phyloP scores from a whole-genome alignment of 2,329 filamentous ascomycete genomes.

The Stachybotrys echinatus region DNA sequence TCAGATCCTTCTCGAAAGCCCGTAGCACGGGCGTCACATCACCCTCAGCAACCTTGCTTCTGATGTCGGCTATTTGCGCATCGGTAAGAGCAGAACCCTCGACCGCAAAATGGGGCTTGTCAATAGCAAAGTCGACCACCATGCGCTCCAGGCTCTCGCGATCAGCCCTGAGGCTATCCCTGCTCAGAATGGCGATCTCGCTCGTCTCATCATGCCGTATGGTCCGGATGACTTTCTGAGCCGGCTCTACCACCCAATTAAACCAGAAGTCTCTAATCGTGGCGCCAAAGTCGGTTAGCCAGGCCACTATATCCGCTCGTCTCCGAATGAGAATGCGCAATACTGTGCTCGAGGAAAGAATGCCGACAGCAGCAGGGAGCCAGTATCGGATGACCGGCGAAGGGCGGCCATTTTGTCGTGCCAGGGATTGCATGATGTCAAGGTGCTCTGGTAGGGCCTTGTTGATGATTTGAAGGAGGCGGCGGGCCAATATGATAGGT shows the following conservation, averaged over 20 bases:
- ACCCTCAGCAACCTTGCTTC: conserved; percentile 77
- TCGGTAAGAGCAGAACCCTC: conserved; percentile 53
- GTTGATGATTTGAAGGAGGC: conserved; percentile 65
- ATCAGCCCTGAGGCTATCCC: conserved; percentile 84
- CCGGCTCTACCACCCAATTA: conserved; percentile 91
- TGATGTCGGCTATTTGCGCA: conserved; percentile 66
- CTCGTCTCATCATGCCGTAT: conserved; percentile 90
- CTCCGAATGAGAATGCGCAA: conserved; percentile 71
- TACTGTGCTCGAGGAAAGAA: conserved; percentile 84
- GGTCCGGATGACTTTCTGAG: conserved; percentile 77
- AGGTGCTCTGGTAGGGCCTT: conserved; percentile 64
- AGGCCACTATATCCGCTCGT: conserved; percentile 70
- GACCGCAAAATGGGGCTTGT: conserved; percentile 63
- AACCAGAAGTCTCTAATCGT: conserved; percentile 88
- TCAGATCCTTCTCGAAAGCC: conserved; percentile 86
- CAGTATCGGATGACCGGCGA: conserved; percentile 77
- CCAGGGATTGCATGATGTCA: conserved; percentile 47
- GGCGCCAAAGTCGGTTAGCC: conserved; percentile 72
- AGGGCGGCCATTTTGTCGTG: conserved; percentile 67
- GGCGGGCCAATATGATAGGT: conserved; percentile 57
- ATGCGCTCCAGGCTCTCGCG: conserved; percentile 90
- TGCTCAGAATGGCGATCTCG: conserved; percentile 95
- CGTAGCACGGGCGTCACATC: conserved; percentile 88
- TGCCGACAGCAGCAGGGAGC: conserved; percentile 65
- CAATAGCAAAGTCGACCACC: conserved; percentile 92